Conservation (phyloP, 441 rosid species). For the Isatis lusitanica region DNA sequence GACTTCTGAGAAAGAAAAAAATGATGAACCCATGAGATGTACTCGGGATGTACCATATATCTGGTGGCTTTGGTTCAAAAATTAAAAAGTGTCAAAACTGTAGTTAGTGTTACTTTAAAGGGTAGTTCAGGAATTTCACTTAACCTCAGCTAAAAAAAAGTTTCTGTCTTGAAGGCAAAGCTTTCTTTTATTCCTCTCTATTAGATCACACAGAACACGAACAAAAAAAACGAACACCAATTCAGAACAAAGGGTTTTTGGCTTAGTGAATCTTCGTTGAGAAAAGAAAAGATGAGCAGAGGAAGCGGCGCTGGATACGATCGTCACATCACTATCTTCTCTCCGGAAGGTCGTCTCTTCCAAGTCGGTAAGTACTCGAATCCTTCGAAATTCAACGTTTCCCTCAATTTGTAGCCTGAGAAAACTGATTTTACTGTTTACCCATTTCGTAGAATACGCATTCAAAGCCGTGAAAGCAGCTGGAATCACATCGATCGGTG, state of each 20-base stretch:
- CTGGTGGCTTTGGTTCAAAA: neutral
- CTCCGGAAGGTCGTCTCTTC: conserved; percentile 98
- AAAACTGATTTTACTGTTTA: neutral
- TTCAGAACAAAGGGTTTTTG: neutral
- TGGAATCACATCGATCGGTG: conserved; percentile 90
- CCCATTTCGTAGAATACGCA: conserved; percentile 66
- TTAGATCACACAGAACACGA: neutral
- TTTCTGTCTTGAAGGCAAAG: conserved; percentile 47
- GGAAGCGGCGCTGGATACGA: conserved; percentile 98
- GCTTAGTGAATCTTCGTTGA: neutral
- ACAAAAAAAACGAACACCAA: neutral
- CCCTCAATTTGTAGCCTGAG: neutral
- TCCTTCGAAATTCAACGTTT: neutral
- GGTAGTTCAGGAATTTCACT: neutral
- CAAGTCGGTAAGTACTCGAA: conserved; percentile 73
- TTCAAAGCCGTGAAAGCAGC: conserved; percentile 97
- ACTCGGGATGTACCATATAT: too few species aligned
- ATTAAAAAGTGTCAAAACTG: neutral
- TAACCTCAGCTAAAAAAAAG: neutral
- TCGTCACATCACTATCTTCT: conserved; percentile 97
- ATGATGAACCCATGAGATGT: too few species aligned
- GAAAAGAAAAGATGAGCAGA: conserved; percentile 66
- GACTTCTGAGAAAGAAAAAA: too few species aligned
- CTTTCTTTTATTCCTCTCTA: conserved; percentile 11
- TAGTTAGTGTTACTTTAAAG: neutral